A percentile compares a stretch with the other conserved stretches of the same genome.
Evolutionary conservation across 176 grass and related monocot species (phyloP).

Genomic region (Microstegium vimineum): DNA sequence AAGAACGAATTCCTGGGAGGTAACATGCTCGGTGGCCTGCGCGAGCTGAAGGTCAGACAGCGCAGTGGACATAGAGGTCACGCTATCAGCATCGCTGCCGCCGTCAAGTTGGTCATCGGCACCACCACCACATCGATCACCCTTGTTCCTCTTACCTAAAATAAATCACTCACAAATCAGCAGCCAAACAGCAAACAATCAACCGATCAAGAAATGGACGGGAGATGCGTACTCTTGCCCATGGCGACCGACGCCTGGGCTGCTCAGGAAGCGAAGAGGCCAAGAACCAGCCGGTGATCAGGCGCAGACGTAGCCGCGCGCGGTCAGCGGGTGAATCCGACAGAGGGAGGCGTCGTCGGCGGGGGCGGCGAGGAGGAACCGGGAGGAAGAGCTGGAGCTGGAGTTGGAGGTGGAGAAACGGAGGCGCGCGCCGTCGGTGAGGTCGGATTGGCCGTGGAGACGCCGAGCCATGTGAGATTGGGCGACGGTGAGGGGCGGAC

Average conservation of each 20-base stretch:
- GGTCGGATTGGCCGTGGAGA: conserved; percentile 28
- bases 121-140: conserved; percentile 22
- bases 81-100: conserved; percentile 61
- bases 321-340: conserved; percentile 9
- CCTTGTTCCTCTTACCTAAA: conserved; percentile 30
- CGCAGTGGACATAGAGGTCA: conserved; percentile 45
- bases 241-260: background rate
- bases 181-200: background rate
- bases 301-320: background rate
- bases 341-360: conserved; percentile 13
- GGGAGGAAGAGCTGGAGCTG: background rate
- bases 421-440: background rate
- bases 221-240: conserved; percentile 17
- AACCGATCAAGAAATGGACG: background rate
- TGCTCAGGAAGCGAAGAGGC: background rate
- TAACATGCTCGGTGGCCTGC: conserved; percentile 44
- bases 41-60: conserved; percentile 47
- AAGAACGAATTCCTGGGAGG: conserved; percentile 54
- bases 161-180: background rate
- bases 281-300: background rate
- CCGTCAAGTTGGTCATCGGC: conserved; percentile 42
- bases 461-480: conserved; percentile 36
- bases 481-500: background rate
- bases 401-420: background rate
- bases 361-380: conserved; percentile 14